Evolutionary conservation across 306 rosid genomes (phyloP).

Genomic region (Castanea crenata): DNA sequence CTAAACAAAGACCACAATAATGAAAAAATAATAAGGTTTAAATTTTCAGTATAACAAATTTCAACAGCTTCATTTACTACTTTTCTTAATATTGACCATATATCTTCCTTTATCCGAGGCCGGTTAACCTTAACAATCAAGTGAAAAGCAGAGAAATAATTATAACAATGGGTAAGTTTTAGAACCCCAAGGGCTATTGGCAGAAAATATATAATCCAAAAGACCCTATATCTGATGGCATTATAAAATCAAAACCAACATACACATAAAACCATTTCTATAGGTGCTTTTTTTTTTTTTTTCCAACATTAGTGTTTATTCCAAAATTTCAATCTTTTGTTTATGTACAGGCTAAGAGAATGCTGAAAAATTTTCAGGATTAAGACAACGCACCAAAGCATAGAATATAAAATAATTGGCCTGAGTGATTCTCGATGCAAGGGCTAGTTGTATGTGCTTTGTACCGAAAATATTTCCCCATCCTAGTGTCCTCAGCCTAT

Average conservation of each 20-base stretch:
- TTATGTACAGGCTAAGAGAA: conserved; percentile 64
- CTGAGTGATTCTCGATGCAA: conserved; percentile 83
- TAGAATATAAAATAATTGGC: conserved; percentile 72
- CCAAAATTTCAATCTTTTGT: conserved; percentile 12
- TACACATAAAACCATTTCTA: too few species aligned
- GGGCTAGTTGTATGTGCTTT: conserved; percentile 63
- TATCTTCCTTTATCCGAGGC: neutral
- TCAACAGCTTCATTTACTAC: neutral
- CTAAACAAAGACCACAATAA: neutral
- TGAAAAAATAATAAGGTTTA: neutral
- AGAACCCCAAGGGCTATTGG: too few species aligned
- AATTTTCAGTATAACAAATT: neutral
- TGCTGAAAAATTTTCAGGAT: conserved; percentile 76
- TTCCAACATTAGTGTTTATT: conserved; percentile 20
- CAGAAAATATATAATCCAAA: too few species aligned
- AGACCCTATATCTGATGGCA: neutral
- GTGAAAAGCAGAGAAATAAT: neutral
- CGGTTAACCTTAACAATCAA: neutral
- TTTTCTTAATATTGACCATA: neutral
- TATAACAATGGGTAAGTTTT: too few species aligned
- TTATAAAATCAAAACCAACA: neutral
- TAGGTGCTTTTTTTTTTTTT: too few species aligned
- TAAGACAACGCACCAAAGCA: conserved; percentile 50
- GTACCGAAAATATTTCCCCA: conserved; percentile 5
- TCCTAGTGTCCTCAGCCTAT: conserved; percentile 12